Base-by-base conservation (phyloP, 2,329 filamentous ascomycete species). In the Phoma herbarum region DNA sequence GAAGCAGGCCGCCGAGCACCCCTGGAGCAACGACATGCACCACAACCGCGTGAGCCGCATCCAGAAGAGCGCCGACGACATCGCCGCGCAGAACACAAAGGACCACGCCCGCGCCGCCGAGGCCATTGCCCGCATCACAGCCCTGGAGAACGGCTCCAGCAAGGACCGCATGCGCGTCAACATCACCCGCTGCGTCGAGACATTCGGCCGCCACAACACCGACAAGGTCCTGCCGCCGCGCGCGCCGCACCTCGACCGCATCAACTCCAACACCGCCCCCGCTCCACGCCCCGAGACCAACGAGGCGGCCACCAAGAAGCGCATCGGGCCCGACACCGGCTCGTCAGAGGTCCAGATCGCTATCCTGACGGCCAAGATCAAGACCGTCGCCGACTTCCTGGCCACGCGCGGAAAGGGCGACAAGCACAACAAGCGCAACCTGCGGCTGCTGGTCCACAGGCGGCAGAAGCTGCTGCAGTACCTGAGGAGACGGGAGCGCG, bases 311-410 rank as follows among this genome's bases (percentile, higher is more conserved):
- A 52, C 66, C 4, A 69, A 60, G 43, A 85, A 85, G 47, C 89
- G 96, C 29, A 87, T 88, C n/a, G 95, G 95, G 0, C 90, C 90
- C 5, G 95, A 99, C 75, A 99, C 94, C 0, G 95, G 95, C 33
- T 96, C 92, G 69, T 92, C 92, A 7, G 95, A 99, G 80, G 96
- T 99, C n/a, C 95, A 99, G 82, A 92, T 96, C 66, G 93, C 93
- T 44, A 96, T 99, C 68, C 79, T 99, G 75, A 99, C 95, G 3
- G 86, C 92, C 57, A 98, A 97, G 84, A 99, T 99, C 75, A 85
- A 92, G 63, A 88, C 90, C 23, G 77, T 99, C 48, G 89, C 90
- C 16, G 84, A 90, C 66, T 88, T 89, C 65, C 79, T 97, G 50
- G 84, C 90, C 71, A 83, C 81, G 41, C 85, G 87, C 67, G 91